These are phyloP conservation scores for Leucocoprinus birnbaumii DNA, from an alignment of 768 basidiomycete species.

Conservation along the genomic window DNA sequence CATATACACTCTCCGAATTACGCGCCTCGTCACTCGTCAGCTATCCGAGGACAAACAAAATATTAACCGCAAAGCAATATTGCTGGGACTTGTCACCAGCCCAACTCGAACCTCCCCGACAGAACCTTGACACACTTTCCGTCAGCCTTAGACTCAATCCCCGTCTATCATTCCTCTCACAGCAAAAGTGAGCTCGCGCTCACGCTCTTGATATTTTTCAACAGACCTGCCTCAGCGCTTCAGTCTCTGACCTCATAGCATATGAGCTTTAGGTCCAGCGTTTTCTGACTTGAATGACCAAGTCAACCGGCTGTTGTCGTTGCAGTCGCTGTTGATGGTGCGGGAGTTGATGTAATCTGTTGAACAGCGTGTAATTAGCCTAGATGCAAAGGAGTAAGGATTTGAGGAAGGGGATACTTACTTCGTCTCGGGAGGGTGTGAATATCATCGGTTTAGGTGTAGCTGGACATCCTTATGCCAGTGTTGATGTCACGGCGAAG, in stretches of 20 bases:
- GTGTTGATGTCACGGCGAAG: conserved; percentile 15
- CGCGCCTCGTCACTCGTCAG: too few relatives aligned
- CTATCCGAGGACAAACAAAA: too few relatives aligned
- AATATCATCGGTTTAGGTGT: conserved; percentile 66
- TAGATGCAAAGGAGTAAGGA: not conserved
- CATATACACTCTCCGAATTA: too few relatives aligned
- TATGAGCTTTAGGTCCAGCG: conserved; percentile 34
- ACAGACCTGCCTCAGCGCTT: conserved; percentile 76
- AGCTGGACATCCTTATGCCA: too few relatives aligned
- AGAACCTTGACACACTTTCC: too few relatives aligned
- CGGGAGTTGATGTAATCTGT: not conserved
- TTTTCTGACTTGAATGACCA: conserved; percentile 70
- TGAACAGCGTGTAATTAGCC: not conserved
- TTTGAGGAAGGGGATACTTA: conserved; percentile 27
- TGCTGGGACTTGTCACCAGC: too few relatives aligned
- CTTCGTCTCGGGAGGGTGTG: conserved; percentile 73
- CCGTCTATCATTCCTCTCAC: too few relatives aligned
- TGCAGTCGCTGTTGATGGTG: conserved; percentile 25
- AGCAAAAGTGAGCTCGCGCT: not conserved
- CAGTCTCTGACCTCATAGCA: conserved; percentile 59
- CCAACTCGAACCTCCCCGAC: too few relatives aligned
- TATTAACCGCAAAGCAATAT: too few relatives aligned
- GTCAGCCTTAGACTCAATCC: too few relatives aligned
- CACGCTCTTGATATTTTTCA: conserved; percentile 52
- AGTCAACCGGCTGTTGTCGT: conserved; percentile 36